Evolutionary conservation across 805 yeast species (phyloP), one percentile per base, ranked within the genome.

Genomic region (Barnettozyma pratensis): DNA sequence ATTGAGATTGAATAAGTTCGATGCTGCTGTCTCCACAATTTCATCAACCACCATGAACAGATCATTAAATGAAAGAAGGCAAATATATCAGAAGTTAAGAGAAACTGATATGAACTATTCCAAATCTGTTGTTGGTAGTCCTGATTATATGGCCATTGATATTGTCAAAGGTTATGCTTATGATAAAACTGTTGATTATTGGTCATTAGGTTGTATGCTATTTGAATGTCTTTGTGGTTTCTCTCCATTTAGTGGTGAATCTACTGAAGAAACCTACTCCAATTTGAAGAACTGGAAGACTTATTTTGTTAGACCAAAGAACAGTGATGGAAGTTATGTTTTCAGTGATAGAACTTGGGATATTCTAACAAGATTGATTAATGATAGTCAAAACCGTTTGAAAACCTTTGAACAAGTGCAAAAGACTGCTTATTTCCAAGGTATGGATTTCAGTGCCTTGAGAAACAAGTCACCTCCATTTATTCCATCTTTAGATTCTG

Each of bases 131-230:
- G 99, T 94, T 12, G 99, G 99, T 1, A 87, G 96, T 5, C 99
- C 99, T 1, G 99, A 94, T 67, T 94, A 94, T 64, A 94, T 94
- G 99, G 99, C 99, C 1, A 74, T 94, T 44, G 99, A 94, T 67
- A 98, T 94, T 10, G 77, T 94, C 46, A 62, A 58, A 41, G 99
- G 99, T 7, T 86, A 85, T 62, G 81, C 83, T 50, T 94, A 94
- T 66, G 97, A 94, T 64, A 91, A 85, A 65, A 92, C 99, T 12
- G 96, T 95, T 49, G 99, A 94, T 71, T 94, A 94, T 66, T 94
- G 99, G 99, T 91, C 98, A 0, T 73, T 94, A 50, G 99, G 99
- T 5, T 94, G 99, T 69, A 94, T 94, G 84, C 73, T 94, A 37
- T 94, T 92, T 65, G 99, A 94, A 69, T 87, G 97, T 42, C 78